Conservation (phyloP, 805 yeast genomes). For the Kregervanrija pseudodelftensis region DNA sequence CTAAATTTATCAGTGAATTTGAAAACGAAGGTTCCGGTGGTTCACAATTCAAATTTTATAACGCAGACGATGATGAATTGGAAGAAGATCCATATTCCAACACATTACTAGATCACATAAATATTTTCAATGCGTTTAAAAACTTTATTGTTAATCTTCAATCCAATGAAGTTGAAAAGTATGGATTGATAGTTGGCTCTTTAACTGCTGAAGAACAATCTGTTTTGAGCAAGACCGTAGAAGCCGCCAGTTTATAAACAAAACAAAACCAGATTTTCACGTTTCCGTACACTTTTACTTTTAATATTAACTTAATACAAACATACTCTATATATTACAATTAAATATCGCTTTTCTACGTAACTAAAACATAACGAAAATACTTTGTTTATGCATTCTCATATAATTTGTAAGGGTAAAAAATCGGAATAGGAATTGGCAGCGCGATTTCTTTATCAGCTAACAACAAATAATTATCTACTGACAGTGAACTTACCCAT, state of each 20-base stretch:
- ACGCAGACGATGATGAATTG: conserved; percentile 58
- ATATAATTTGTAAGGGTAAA: too few relatives aligned
- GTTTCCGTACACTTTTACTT: too few relatives aligned
- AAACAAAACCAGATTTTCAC: too few relatives aligned
- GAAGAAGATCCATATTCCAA: conserved; percentile 78
- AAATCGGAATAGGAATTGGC: too few relatives aligned
- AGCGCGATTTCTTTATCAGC: too few relatives aligned
- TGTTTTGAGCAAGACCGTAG: conserved; percentile 6
- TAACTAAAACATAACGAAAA: too few relatives aligned
- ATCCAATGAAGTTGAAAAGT: conserved; percentile 32
- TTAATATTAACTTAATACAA: too few relatives aligned
- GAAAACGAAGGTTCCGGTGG: conserved; percentile 27
- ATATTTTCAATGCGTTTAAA: conserved; percentile 63
- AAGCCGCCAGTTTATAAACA: not conserved
- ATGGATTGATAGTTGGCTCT: conserved; percentile 15
- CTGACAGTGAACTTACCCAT: too few relatives aligned
- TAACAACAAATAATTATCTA: too few relatives aligned
- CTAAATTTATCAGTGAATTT: conserved; percentile 13
- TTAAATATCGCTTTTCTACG: too few relatives aligned
- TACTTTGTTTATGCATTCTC: too few relatives aligned
- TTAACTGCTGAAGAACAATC: conserved; percentile 20
- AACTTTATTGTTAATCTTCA: conserved; percentile 44
- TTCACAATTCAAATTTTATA: conserved; percentile 28
- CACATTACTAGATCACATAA: conserved; percentile 70
- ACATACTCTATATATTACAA: too few relatives aligned